Conservation (phyloP, 2,329 filamentous ascomycete genomes). For the Calonectria crousiana region DNA sequence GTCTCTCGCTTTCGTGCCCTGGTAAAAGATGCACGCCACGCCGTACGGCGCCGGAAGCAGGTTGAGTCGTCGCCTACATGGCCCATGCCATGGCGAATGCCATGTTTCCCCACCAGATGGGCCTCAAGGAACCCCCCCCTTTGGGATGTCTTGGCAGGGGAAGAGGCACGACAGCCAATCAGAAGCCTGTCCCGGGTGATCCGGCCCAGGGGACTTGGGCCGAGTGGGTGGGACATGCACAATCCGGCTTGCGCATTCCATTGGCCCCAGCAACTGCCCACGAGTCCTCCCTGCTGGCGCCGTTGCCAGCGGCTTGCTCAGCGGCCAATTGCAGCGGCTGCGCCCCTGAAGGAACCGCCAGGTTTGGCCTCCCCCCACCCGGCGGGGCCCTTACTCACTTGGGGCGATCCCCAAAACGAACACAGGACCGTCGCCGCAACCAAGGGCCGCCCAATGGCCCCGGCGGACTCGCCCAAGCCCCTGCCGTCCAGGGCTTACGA, state of each 20-base stretch:
- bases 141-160: conserved; percentile 40
- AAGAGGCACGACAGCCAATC: conserved; percentile 33
- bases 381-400: conserved; percentile 20
- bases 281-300: conserved; percentile 6
- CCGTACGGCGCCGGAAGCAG: not conserved
- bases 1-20: not conserved
- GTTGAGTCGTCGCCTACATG: conserved; percentile 24
- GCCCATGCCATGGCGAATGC: conserved; percentile 14
- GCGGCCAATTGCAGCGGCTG: conserved; percentile 39
- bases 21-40: conserved; percentile 8
- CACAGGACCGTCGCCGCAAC: conserved; percentile 15
- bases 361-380: conserved; percentile 5
- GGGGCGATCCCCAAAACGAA: conserved; percentile 23
- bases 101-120: conserved; percentile 19
- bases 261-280: conserved; percentile 12
- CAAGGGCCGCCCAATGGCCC: conserved; percentile 10
- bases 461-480: conserved; percentile 7
- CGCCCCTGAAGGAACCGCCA: conserved; percentile 38
- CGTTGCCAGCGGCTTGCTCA: conserved; percentile 23
- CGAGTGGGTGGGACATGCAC: not conserved
- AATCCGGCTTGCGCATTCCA: conserved; percentile 8
- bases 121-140: conserved; percentile 4
- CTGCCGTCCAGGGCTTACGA: conserved; percentile 14
- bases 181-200: conserved; percentile 30
- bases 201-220: not conserved